Evolutionary conservation across 495 filamentous ascomycete genomes (phyloP).

Genomic region (Penicillium pulvis): DNA sequence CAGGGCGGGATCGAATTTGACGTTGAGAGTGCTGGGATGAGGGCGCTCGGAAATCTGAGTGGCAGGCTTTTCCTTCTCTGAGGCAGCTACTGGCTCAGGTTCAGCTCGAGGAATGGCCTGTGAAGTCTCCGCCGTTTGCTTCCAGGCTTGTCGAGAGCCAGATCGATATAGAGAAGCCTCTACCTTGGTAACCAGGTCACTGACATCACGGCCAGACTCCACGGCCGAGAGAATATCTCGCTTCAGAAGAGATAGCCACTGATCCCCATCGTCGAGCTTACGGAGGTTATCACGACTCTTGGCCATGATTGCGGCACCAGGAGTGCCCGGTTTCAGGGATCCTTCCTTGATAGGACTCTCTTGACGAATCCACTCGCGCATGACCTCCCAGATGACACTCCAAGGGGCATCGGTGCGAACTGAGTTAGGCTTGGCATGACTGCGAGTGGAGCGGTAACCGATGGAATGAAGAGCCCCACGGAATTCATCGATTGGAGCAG

Average conservation of each 20-base stretch:
- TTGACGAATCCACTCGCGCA: slow-evolving; percentile 86
- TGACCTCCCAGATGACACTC: slow-evolving; percentile 87
- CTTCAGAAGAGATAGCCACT: slow-evolving; percentile 36
- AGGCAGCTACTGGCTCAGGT: slow-evolving; percentile 7
- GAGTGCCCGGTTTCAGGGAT: slow-evolving; percentile 64
- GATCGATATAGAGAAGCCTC: slow-evolving; percentile 50
- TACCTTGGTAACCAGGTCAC: slow-evolving; percentile 44
- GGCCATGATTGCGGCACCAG: slow-evolving; percentile 68
- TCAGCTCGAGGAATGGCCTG: slow-evolving; percentile 6
- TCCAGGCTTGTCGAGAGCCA: slow-evolving; percentile 25
- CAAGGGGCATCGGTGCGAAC: slow-evolving; percentile 91
- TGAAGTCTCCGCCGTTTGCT: slow-evolving; percentile 17
- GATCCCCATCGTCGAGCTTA: slow-evolving; percentile 20
- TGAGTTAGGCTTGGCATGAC: slow-evolving; percentile 84
- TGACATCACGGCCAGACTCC: slow-evolving; percentile 37
- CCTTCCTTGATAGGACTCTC: slow-evolving; percentile 70
- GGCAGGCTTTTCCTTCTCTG: not conserved
- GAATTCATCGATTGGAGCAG: slow-evolving; percentile 69
- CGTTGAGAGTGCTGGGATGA: slow-evolving; percentile 49
- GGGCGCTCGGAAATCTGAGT: slow-evolving; percentile 3
- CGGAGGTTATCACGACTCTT: slow-evolving; percentile 36
- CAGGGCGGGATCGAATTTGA: slow-evolving; percentile 81
- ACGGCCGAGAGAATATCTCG: slow-evolving; percentile 36
- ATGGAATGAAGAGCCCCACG: slow-evolving; percentile 77
- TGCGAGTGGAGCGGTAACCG: slow-evolving; percentile 79